These are phyloP conservation scores for Gossypium stocksii DNA, from an alignment of 345 rosid species.

Conservation along the genomic window DNA sequence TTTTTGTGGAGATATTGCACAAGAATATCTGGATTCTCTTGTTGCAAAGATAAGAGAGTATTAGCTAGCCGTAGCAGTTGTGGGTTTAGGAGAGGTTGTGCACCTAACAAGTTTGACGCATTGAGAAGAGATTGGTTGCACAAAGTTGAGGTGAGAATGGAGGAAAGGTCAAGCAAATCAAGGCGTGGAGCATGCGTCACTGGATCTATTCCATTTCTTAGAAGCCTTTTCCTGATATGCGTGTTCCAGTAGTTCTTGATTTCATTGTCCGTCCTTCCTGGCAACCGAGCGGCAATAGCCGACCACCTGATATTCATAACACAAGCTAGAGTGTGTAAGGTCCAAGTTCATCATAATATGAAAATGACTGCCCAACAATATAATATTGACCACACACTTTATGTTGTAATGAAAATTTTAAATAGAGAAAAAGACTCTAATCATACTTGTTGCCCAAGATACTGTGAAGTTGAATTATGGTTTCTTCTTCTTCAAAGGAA, in stretches of 20 bases:
- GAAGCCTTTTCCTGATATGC: conserved; percentile 76
- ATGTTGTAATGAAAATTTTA: background rate
- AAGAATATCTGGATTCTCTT: conserved; percentile 39
- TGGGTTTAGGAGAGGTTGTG: conserved; percentile 51
- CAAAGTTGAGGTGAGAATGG: conserved; percentile 49
- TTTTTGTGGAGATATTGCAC: conserved; percentile 38
- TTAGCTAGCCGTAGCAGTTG: conserved; percentile 38
- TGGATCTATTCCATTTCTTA: conserved; percentile 83
- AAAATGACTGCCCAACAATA: background rate
- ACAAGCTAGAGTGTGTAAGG: background rate
- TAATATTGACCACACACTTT: background rate
- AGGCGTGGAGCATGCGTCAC: conserved; percentile 91
- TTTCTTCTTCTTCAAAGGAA: conserved; percentile 93
- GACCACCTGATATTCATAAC: conserved; percentile 67
- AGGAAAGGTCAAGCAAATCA: conserved; percentile 73
- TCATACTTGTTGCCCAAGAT: conserved; percentile 83
- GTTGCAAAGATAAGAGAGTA: conserved; percentile 41
- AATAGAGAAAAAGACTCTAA: background rate
- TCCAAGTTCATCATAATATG: background rate
- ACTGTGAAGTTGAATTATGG: conserved; percentile 82
- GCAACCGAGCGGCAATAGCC: conserved; percentile 93
- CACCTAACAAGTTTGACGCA: conserved; percentile 39
- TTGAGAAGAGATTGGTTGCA: conserved; percentile 37
- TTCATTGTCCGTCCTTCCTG: conserved; percentile 96
- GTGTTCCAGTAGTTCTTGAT: conserved; percentile 98